Evolutionary conservation across 495 filamentous ascomycete species (phyloP).

Genomic region (Hamigera avellanea): DNA sequence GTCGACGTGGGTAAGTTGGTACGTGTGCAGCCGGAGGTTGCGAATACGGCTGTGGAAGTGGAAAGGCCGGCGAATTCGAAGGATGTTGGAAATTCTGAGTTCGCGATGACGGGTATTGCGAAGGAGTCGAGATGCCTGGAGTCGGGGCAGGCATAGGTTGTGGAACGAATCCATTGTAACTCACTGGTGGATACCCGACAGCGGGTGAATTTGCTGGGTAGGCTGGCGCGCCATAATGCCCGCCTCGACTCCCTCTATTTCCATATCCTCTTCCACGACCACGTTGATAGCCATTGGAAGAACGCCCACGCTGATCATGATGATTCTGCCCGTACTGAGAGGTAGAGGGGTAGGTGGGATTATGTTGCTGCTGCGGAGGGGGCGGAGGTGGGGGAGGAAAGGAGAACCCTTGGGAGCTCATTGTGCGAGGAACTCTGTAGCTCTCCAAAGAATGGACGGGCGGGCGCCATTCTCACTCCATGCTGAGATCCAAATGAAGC

Average conservation of each 20-base stretch:
- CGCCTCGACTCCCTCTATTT: conserved; percentile 39
- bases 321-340: conserved; percentile 17
- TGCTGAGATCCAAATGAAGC: not conserved
- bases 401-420: conserved; percentile 38
- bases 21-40: conserved; percentile 15
- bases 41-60: conserved; percentile 12
- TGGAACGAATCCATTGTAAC: conserved; percentile 19
- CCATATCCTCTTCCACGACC: conserved; percentile 34
- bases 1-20: conserved; percentile 16
- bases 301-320: conserved; percentile 22
- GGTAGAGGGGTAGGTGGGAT: conserved; percentile 13
- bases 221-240: conserved; percentile 27
- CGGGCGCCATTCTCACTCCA: conserved; percentile 12
- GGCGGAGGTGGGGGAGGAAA: conserved; percentile 40
- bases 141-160: conserved; percentile 15
- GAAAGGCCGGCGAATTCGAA: conserved; percentile 12
- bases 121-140: conserved; percentile 14
- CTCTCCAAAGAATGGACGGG: conserved; percentile 3
- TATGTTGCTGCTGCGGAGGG: conserved; percentile 13
- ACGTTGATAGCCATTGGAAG: conserved; percentile 21
- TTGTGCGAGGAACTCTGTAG: conserved; percentile 5
- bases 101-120: conserved; percentile 17
- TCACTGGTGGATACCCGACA: conserved; percentile 20
- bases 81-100: conserved; percentile 15
- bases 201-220: conserved; percentile 11